These are phyloP conservation scores for Odontarrhena argentea DNA, from an alignment of 345 rosid species.

Conservation along the genomic window DNA sequence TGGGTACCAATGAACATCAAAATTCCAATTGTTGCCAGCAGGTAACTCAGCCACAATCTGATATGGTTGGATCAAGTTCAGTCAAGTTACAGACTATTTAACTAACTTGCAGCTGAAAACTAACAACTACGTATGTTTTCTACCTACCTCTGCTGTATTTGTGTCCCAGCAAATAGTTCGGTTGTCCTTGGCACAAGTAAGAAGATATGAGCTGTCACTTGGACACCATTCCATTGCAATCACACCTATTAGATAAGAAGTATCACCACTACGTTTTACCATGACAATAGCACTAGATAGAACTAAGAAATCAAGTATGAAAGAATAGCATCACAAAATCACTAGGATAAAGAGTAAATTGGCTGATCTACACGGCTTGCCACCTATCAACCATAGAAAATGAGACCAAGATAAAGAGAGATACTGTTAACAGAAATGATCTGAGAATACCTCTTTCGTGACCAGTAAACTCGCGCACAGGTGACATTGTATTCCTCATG, in stretches of 20 bases:
- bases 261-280: constrained; percentile 21
- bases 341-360: constrained; percentile 14
- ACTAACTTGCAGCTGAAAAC: neutral
- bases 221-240: constrained; percentile 99
- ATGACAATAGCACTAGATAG: constrained; percentile 14
- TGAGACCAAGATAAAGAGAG: neutral
- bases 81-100: constrained; percentile 27
- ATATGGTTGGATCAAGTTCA: constrained; percentile 23
- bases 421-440: neutral
- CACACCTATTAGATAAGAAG: constrained; percentile 66
- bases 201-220: constrained; percentile 85
- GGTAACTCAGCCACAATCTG: constrained; percentile 93
- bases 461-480: constrained; percentile 86
- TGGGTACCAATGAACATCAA: constrained; percentile 98
- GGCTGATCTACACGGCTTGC: constrained; percentile 18
- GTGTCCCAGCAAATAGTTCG: constrained; percentile 99
- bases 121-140: constrained; percentile 21
- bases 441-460: constrained; percentile 80
- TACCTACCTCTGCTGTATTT: constrained; percentile 74
- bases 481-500: constrained; percentile 88
- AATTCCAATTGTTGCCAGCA: constrained; percentile 96
- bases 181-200: constrained; percentile 96
- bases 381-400: constrained; percentile 9
- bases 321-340: constrained; percentile 22
- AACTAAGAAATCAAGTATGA: constrained; percentile 31